Conservation (phyloP, 345 rosid genomes). For the Conringia planisiliqua region DNA sequence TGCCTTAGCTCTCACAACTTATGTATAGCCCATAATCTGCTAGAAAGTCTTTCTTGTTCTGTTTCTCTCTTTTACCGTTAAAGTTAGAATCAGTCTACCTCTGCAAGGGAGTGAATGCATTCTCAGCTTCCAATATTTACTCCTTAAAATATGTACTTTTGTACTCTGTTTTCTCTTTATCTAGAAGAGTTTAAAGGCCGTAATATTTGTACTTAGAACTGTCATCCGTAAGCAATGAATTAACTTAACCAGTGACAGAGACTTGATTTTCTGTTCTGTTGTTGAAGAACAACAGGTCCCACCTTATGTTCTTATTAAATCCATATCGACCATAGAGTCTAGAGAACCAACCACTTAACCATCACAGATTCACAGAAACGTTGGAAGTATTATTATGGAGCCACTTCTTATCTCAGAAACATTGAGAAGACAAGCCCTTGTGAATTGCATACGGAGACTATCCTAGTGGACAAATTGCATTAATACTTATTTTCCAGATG, state of each 20-base stretch:
- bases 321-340: slow-evolving; percentile 1
- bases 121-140: neutral
- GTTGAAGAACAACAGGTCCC: slow-evolving; percentile 20
- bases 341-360: slow-evolving; percentile 2
- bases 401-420: neutral
- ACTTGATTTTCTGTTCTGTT: slow-evolving; percentile 11
- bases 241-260: slow-evolving; percentile 1
- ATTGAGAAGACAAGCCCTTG: slow-evolving; percentile 22
- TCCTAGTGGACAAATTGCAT: neutral
- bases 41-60: neutral
- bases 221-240: slow-evolving; percentile 10
- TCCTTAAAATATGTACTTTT: neutral
- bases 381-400: neutral
- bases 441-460: neutral
- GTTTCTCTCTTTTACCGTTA: neutral
- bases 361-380: neutral
- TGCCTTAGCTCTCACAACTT: neutral
- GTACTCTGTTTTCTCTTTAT: neutral
- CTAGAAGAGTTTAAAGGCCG: neutral
- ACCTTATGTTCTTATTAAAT: neutral
- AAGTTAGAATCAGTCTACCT: neutral
- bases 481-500: neutral
- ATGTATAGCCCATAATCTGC: neutral
- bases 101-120: neutral
- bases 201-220: neutral